A percentile compares a stretch with the other conserved stretches of the same genome.
These are phyloP conservation scores for Dioscorea dumetorum DNA, from an alignment of 106 monocot species.

Conservation along the genomic window DNA sequence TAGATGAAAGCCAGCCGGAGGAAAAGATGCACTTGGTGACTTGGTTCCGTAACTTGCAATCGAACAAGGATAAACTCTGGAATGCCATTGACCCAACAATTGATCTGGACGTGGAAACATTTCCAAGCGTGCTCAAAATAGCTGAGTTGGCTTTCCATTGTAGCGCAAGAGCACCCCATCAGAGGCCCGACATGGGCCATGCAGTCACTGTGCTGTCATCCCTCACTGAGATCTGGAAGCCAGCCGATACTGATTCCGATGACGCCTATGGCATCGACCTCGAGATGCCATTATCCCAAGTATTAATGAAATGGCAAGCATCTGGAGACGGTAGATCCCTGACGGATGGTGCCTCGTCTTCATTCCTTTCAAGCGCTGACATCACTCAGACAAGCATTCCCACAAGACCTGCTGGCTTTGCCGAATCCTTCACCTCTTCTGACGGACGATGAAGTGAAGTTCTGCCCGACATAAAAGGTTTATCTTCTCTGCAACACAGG, in stretches of 20 bases:
- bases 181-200: constrained; percentile 47
- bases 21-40: constrained; percentile 26
- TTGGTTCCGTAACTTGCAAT: constrained; percentile 23
- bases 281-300: constrained; percentile 29
- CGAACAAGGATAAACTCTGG: constrained; percentile 13
- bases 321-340: constrained; percentile 4
- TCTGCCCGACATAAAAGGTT: too few relatives aligned
- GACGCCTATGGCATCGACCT: constrained; percentile 31
- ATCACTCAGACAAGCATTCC: constrained; percentile 45
- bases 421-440: not conserved
- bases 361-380: constrained; percentile 20
- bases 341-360: constrained; percentile 2
- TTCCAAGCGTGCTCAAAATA: constrained; percentile 16
- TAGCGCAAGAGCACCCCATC: constrained; percentile 20
- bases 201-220: constrained; percentile 34
- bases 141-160: constrained; percentile 31
- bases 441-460: too few relatives aligned
- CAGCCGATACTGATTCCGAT: constrained; percentile 6
- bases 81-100: constrained; percentile 26
- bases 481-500: too few relatives aligned
- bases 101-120: constrained; percentile 8
- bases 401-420: constrained; percentile 43
- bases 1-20: constrained; percentile 28
- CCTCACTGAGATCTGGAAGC: constrained; percentile 31
- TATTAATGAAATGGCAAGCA: constrained; percentile 41